Evolutionary conservation across 306 rosid genomes (phyloP), one percentile per base, ranked within the genome.

Genomic region (Malus orientalis): DNA sequence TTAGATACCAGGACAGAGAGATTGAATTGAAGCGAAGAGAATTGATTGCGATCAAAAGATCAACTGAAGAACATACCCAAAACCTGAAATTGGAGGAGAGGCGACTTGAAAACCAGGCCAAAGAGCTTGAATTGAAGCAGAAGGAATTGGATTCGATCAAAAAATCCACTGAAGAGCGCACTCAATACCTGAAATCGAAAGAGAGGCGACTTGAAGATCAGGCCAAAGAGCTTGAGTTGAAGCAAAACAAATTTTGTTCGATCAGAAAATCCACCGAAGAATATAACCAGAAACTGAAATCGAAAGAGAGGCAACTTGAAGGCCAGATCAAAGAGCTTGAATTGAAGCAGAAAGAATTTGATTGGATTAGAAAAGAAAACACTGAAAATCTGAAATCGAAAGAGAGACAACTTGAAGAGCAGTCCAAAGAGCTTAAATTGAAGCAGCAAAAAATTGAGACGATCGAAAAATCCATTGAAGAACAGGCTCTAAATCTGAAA

Each of bases 71-170:
- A n/a, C 53, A 15, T 23, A 51, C 25, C 19, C 72, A 2, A 51
- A 73, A 82, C 51, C 68, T 83, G 58, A 79, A 82, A 18, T 71
- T 15, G 11, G 62, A 51, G 40, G 81, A 64, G 71, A 80, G 55
- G 63, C 75, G 61, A 62, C 29, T 74, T n/a, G 70, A 74, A 54
- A 62, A 22, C 30, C 29, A 47, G 54, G 66, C 32, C 36, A 81
- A 5, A 64, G 75, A 81, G 67, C 69, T 82, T 58, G 79, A 79
- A 33, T 69, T 18, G 13, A 69, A 36, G 36, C 79, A 67, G 74
- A 81, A 32, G 59, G 85, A 76, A 44, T 22, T 22, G 42, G 75
- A 75, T 73, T 67, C 44, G 16, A 25, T 6, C 2, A 44, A 44
- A 49, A 65, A 54, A 38, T 67, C 82, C 70, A 20, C 65, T 23